A percentile compares a stretch with the other conserved stretches of the same genome.
These are phyloP conservation scores for Beauveria medogensis DNA, from an alignment of 2,329 filamentous ascomycete species.

Conservation along the genomic window DNA sequence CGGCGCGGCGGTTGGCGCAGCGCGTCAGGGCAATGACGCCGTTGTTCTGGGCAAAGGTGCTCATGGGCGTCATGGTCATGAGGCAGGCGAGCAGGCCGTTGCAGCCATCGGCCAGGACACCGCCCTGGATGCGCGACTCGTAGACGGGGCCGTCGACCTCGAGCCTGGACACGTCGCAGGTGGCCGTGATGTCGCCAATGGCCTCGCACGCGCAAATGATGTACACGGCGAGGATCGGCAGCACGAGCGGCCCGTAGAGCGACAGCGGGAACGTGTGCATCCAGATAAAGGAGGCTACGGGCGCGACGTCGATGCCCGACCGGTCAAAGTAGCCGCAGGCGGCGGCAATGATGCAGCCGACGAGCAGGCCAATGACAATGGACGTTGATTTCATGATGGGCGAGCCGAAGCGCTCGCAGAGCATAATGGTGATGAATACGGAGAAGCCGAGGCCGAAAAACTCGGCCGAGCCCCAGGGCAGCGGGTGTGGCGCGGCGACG, in stretches of 20 bases:
- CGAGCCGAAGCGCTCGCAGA: slow-evolving; percentile 73
- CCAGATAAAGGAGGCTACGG: slow-evolving; percentile 69
- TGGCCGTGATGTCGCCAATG: slow-evolving; percentile 73
- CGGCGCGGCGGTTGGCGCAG: slow-evolving; percentile 73
- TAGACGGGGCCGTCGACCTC: slow-evolving; percentile 65
- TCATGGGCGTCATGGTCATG: slow-evolving; percentile 74
- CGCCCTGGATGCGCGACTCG: slow-evolving; percentile 71
- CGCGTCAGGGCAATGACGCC: slow-evolving; percentile 75
- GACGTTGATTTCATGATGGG: slow-evolving; percentile 79
- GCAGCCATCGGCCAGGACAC: slow-evolving; percentile 68
- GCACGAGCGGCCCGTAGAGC: slow-evolving; percentile 64
- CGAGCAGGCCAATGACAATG: slow-evolving; percentile 64
- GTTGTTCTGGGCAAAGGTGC: slow-evolving; percentile 77
- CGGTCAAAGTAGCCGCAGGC: slow-evolving; percentile 71
- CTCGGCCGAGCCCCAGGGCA: slow-evolving; percentile 72
- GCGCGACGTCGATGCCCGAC: slow-evolving; percentile 63
- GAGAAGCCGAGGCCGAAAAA: slow-evolving; percentile 73
- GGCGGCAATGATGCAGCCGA: slow-evolving; percentile 71
- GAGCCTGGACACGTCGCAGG: slow-evolving; percentile 70
- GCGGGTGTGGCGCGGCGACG: slow-evolving; percentile 58
- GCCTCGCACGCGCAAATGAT: slow-evolving; percentile 72
- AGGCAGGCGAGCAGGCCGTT: slow-evolving; percentile 69
- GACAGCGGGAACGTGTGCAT: slow-evolving; percentile 66
- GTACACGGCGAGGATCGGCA: slow-evolving; percentile 62
- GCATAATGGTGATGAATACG: slow-evolving; percentile 70